Base-by-base conservation (phyloP, 2,329 filamentous ascomycete genomes). In the Fusarium clavum region DNA sequence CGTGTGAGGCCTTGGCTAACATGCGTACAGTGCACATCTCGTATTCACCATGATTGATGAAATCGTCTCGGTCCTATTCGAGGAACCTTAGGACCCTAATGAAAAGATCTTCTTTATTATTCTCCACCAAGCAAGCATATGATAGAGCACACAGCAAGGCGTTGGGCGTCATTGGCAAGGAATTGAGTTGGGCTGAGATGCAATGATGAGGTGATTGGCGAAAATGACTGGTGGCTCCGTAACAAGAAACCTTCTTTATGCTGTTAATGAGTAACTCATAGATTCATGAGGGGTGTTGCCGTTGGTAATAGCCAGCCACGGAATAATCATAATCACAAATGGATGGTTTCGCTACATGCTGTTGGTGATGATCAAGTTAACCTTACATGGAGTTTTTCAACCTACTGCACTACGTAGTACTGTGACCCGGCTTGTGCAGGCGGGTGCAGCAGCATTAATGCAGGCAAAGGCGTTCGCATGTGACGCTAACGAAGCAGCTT, bases 41-140 rank as follows among this genome's bases (percentile, higher is more conserved):
- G 85, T 87, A 20, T 93, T 92, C 78, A 92, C 90, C 4, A 85
- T 93, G 61, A 78, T 94, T 65, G 91, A 94, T 78, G 91, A 93
- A 79, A 78, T 93, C 55, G 81, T 93, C 34, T 83, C 88, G 56
- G 84, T 91, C 30, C 77, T 93, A 57, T 93, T 93, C 79, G 85
- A 81, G 16, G 82, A 85, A 71, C 51, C 53, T 46, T 77, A 65
- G 59, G 52, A 56, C 18, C 32, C 41, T 49, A 49, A 44, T 43
- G 12, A 27, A 58, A 53, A 55, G 61, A 43, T 51, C 47, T 24
- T 60, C 55, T 27, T 57, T 44, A 41, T 46, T 47, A 38, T 48
- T 57, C 54, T 51, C 61, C 41, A 72, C 47, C 49, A 64, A 58
- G 54, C 49, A 64, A 58, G 54, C 61, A 70, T 57, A 67, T 70